Percentiles rank a stretch among this genome's conserved stretches.
Evolutionary conservation across 2,329 filamentous ascomycete genomes (phyloP).

Genomic region (Cladophialophora yegresii): DNA sequence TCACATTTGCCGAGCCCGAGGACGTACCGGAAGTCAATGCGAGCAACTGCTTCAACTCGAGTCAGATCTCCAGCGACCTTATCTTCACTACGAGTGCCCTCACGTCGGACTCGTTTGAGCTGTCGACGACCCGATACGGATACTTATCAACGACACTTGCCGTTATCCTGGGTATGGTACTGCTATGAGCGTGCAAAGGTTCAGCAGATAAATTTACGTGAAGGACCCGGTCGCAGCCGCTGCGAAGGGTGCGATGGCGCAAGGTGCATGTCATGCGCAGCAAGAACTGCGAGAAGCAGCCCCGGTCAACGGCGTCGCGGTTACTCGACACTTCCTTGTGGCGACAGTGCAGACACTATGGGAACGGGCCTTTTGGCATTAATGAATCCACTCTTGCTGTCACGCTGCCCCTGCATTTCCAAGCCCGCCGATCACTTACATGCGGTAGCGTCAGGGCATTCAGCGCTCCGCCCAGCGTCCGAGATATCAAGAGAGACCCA

Average conservation of each 20-base stretch:
- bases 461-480: neutral
- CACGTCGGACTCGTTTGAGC: constrained; percentile 10
- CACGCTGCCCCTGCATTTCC: too few species aligned
- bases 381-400: neutral
- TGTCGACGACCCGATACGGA: constrained; percentile 21
- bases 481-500: neutral
- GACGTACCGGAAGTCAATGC: constrained; percentile 75
- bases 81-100: constrained; percentile 58
- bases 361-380: neutral
- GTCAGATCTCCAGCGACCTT: constrained; percentile 71
- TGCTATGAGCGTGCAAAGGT: constrained; percentile 17
- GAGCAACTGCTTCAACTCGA: constrained; percentile 87
- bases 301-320: neutral
- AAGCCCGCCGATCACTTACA: neutral
- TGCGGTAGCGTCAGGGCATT: neutral
- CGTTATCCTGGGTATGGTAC: constrained; percentile 17
- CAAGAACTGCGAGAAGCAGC: neutral
- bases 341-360: neutral
- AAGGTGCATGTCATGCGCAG: neutral
- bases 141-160: constrained; percentile 23
- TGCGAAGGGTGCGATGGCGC: neutral
- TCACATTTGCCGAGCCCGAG: constrained; percentile 79
- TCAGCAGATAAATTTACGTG: neutral
- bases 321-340: neutral
- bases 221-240: neutral